phyloP scores from a whole-genome alignment of 2,329 filamentous ascomycete species.

The Stagonosporopsis chrysanthemi region DNA sequence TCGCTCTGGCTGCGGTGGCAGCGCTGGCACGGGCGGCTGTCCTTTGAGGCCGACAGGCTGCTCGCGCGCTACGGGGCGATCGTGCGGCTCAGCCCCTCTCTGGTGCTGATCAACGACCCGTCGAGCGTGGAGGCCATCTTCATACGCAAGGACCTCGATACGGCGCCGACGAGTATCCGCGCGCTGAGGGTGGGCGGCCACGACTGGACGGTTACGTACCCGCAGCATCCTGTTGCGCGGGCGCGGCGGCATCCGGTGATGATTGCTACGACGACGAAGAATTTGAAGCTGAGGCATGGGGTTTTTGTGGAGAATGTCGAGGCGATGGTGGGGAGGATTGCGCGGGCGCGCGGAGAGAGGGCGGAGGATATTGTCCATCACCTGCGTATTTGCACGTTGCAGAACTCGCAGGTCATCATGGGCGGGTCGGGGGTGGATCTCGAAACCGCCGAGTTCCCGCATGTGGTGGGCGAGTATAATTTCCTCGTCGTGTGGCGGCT shows the following conservation, averaged over 20 bases:
- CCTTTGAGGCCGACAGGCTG: constrained; percentile 29
- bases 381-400: constrained; percentile 29
- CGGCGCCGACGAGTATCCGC: constrained; percentile 29
- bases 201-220: constrained; percentile 34
- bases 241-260: constrained; percentile 28
- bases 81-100: constrained; percentile 29
- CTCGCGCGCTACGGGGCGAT: constrained; percentile 28
- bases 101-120: constrained; percentile 29
- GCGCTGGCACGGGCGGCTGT: constrained; percentile 27
- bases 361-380: constrained; percentile 33
- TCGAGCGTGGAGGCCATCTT: constrained; percentile 29
- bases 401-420: constrained; percentile 31
- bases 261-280: constrained; percentile 31
- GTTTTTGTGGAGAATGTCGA: constrained; percentile 27
- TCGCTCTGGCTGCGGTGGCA: constrained; percentile 31
- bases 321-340: constrained; percentile 26
- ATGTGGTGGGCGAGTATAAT: constrained; percentile 30
- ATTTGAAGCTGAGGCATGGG: constrained; percentile 24
- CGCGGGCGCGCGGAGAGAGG: constrained; percentile 16
- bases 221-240: constrained; percentile 28
- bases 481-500: constrained; percentile 32
- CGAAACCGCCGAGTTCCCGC: constrained; percentile 24
- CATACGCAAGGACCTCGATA: constrained; percentile 28
- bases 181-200: constrained; percentile 30
- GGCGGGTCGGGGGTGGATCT: constrained; percentile 27